These are phyloP conservation scores for Exophiala lecanii-corni DNA, from an alignment of 2,329 filamentous ascomycete species.

Conservation along the genomic window DNA sequence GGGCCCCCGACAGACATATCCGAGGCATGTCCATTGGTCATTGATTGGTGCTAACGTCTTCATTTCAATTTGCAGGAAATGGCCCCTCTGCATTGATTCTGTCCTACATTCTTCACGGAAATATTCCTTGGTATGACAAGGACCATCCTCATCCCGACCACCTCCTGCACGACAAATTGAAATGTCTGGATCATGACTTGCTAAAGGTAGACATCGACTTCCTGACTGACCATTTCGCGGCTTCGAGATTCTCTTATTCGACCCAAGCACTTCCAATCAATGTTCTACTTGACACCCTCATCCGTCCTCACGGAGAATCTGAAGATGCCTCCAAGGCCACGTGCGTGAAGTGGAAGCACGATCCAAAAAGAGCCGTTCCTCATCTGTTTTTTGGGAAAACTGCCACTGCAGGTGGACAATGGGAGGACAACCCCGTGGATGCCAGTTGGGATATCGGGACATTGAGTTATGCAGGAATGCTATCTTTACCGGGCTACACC, in stretches of 20 bases:
- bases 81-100: constrained; percentile 59
- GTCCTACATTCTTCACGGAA: constrained; percentile 59
- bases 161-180: constrained; percentile 53
- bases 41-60: background rate
- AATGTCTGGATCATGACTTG: constrained; percentile 38
- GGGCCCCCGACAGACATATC: background rate
- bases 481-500: constrained; percentile 56
- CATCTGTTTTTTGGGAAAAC: constrained; percentile 54
- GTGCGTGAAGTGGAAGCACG: constrained; percentile 51
- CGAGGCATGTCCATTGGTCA: background rate
- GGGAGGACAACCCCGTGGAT: constrained; percentile 51
- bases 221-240: constrained; percentile 54
- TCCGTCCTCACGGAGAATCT: constrained; percentile 56
- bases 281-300: constrained; percentile 55
- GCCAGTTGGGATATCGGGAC: constrained; percentile 55
- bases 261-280: constrained; percentile 58
- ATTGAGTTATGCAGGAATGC: constrained; percentile 58
- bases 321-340: constrained; percentile 48
- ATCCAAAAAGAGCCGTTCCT: constrained; percentile 47
- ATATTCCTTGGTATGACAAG: constrained; percentile 53
- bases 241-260: constrained; percentile 56
- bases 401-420: constrained; percentile 52
- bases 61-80: constrained; percentile 45
- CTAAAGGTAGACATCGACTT: constrained; percentile 44
- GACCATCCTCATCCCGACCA: constrained; percentile 51